Evolutionary conservation across 2,329 filamentous ascomycete species (phyloP), one percentile per base, ranked within the genome.

Genomic region (Cladophialophora immunda): DNA sequence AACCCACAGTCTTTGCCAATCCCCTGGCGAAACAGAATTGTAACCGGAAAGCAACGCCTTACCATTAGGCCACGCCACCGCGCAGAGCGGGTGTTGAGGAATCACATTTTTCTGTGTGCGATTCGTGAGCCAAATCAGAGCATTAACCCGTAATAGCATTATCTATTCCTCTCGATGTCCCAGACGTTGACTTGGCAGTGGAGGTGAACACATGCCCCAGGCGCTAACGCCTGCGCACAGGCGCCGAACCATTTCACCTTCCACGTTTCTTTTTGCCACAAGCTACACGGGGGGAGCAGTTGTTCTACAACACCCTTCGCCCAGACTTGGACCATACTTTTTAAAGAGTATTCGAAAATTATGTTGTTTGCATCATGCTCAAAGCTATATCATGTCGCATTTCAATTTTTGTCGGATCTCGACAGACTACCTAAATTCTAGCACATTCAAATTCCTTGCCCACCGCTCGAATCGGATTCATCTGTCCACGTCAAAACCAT

Each of bases 21-120:
- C 27, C 66, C 53, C 56, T 45, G 6, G 61, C 3, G 22, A 8
- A 6, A 4, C n/a, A 19, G 7, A 9, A 6, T 13, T 32, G 25
- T 55, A 62, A 66, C 72, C 72, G 72, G 72, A 74, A 74, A 74
- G 72, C 71, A 71, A 74, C 72, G 72, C 72, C 68, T 72, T 74
- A 71, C 72, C 72, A 74, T 74, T 74, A 71, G 68, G 72, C 72
- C 72, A 62, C 58, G 50, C 50, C 58, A 62, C 52, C 52, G 11
- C 32, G 41, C 3, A 6, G n/a, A 9, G n/a, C 29, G 19, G 50
- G 50, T 62, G 41, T 66, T 61, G 11, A 30, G 27, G 60, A 66
- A 64, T 38, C 62, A 41, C 65, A 67, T 56, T 60, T 62, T 8
- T 63, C 45, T 64, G 65, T 67, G 67, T 69, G 67, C 64, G 32